Evolutionary conservation across 441 rosid genomes (phyloP).

Genomic region (Populus tomentosa): DNA sequence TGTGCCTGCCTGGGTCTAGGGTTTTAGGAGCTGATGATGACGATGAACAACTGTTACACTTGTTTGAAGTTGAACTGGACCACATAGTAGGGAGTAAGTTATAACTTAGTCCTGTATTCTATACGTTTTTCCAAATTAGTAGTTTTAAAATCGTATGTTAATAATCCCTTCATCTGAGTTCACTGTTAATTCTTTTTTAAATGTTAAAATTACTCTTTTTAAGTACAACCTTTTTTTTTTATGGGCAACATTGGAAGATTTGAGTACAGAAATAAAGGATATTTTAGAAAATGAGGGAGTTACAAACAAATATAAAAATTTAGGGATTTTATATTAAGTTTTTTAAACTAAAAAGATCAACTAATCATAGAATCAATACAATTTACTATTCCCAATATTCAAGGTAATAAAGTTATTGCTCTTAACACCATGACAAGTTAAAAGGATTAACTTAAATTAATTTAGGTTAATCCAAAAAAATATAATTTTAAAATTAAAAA

Average conservation of each 20-base stretch:
- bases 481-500: too few species aligned
- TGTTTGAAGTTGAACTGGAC: not conserved
- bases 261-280: too few species aligned
- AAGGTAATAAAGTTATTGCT: too few species aligned
- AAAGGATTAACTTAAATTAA: too few species aligned
- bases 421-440: too few species aligned
- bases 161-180: not conserved
- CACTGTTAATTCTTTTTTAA: too few species aligned
- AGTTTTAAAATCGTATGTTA: not conserved
- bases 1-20: not conserved
- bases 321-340: not conserved
- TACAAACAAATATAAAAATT: too few species aligned
- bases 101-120: not conserved
- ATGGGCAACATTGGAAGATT: too few species aligned
- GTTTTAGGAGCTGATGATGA: not conserved
- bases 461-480: too few species aligned
- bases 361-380: not conserved
- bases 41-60: not conserved
- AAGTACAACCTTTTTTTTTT: too few species aligned
- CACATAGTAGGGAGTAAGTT: not conserved
- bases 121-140: not conserved
- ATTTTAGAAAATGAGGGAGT: too few species aligned
- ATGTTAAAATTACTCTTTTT: too few species aligned
- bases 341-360: not conserved
- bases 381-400: not conserved